phyloP scores from a whole-genome alignment of 768 basidiomycete species.

The Lactarius sp. region DNA sequence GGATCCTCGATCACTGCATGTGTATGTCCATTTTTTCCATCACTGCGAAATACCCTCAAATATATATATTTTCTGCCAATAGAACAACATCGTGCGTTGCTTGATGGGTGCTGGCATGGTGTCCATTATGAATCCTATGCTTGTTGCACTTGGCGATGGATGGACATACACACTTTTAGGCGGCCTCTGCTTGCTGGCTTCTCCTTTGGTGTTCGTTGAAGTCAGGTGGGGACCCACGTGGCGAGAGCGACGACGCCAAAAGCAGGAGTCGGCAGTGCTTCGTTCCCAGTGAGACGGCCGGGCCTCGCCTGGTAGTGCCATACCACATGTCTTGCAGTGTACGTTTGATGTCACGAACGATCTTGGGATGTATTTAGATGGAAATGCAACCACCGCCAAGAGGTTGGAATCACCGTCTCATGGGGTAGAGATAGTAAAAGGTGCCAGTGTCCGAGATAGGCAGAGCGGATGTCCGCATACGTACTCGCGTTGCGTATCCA shows the following conservation, averaged over 20 bases:
- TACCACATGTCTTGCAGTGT: background rate
- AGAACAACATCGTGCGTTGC: slow-evolving; percentile 74
- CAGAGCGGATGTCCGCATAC: too few species aligned
- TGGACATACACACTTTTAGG: slow-evolving; percentile 68
- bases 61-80: background rate
- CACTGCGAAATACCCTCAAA: background rate
- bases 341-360: background rate
- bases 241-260: slow-evolving; percentile 35
- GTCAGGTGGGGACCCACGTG: slow-evolving; percentile 52
- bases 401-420: background rate
- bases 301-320: background rate
- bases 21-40: slow-evolving; percentile 38
- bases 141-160: slow-evolving; percentile 54
- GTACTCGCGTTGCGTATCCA: background rate
- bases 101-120: slow-evolving; percentile 54
- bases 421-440: background rate
- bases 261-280: background rate
- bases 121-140: slow-evolving; percentile 57
- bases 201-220: slow-evolving; percentile 49
- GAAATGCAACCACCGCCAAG: background rate
- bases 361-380: background rate
- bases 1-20: slow-evolving; percentile 69
- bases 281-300: background rate
- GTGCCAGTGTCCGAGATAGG: too few species aligned
- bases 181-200: slow-evolving; percentile 41